These are phyloP conservation scores for Phytophthora kernoviae DNA, from an alignment of 352 stramenopile species.

Conservation along the genomic window DNA sequence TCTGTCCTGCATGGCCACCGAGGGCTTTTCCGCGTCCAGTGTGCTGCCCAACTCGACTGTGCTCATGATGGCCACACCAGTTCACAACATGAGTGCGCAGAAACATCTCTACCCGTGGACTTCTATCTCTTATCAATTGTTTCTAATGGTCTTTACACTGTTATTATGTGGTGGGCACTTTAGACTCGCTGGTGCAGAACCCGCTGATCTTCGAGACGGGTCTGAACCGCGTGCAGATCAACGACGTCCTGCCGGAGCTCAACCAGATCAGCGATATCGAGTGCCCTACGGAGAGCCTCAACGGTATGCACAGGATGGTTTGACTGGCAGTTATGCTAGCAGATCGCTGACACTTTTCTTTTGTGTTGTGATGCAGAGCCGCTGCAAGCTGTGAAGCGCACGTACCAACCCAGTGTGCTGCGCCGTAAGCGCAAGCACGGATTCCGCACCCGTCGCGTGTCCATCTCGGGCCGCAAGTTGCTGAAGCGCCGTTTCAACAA, in stretches of 20 bases:
- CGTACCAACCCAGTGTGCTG: constrained; percentile 87
- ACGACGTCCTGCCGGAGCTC: constrained; percentile 45
- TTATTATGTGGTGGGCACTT: not conserved
- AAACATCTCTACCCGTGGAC: not conserved
- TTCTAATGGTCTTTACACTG: not conserved
- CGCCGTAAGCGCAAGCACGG: constrained; percentile 88
- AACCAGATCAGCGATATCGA: constrained; percentile 39
- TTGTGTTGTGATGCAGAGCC: constrained; percentile 48
- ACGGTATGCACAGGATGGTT: constrained; percentile 25
- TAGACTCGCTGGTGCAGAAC: constrained; percentile 44
- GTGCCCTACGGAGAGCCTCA: constrained; percentile 52
- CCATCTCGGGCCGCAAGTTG: constrained; percentile 77
- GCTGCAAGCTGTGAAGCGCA: constrained; percentile 81
- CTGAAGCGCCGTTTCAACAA: constrained; percentile 85
- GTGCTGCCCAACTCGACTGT: constrained; percentile 21
- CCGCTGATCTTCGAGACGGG: constrained; percentile 52
- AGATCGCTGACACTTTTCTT: not conserved
- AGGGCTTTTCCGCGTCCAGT: constrained; percentile 8
- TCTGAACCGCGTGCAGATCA: constrained; percentile 35
- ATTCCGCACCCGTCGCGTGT: constrained; percentile 79
- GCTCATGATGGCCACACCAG: constrained; percentile 21
- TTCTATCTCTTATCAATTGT: constrained; percentile 1
- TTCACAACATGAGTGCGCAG: constrained; percentile 23
- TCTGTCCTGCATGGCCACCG: constrained; percentile 21
- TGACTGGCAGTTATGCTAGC: too few relatives aligned